phyloP scores from a whole-genome alignment of 371 early-diverging fungal species.

The Batkoa obscura region DNA sequence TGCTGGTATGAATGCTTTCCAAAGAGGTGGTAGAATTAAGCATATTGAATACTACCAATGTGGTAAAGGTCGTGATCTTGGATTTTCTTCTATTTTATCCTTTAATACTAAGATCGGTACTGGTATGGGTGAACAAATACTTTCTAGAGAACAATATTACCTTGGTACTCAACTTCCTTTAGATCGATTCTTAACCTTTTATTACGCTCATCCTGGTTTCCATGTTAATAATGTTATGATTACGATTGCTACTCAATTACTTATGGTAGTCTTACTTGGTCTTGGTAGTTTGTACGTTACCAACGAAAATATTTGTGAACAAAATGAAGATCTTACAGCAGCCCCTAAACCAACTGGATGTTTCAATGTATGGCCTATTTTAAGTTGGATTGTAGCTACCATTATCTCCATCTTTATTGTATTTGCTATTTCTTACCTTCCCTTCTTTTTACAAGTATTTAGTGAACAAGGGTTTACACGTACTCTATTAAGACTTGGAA shows the following conservation, averaged over 20 bases:
- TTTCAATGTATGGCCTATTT: conserved; percentile 50
- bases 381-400: conserved; percentile 67
- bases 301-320: conserved; percentile 22
- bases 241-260: conserved; percentile 66
- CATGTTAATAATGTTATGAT: conserved; percentile 81
- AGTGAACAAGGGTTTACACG: conserved; percentile 67
- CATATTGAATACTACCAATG: conserved; percentile 84
- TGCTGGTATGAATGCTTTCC: conserved; percentile 77
- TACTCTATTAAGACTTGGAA: conserved; percentile 50
- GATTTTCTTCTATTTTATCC: conserved; percentile 70
- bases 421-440: conserved; percentile 63
- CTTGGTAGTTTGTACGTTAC: conserved; percentile 48
- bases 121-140: conserved; percentile 84
- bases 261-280: conserved; percentile 57
- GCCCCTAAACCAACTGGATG: conserved; percentile 35
- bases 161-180: conserved; percentile 67
- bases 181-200: conserved; percentile 75
- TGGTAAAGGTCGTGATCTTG: conserved; percentile 83
- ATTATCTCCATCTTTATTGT: conserved; percentile 59
- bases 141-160: conserved; percentile 79
- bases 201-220: conserved; percentile 82
- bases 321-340: conserved; percentile 27
- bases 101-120: conserved; percentile 81
- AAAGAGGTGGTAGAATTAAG: conserved; percentile 69
- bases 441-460: conserved; percentile 66